Base-by-base conservation (phyloP, 352 stramenopile genomes). In the Phytophthora pini region DNA sequence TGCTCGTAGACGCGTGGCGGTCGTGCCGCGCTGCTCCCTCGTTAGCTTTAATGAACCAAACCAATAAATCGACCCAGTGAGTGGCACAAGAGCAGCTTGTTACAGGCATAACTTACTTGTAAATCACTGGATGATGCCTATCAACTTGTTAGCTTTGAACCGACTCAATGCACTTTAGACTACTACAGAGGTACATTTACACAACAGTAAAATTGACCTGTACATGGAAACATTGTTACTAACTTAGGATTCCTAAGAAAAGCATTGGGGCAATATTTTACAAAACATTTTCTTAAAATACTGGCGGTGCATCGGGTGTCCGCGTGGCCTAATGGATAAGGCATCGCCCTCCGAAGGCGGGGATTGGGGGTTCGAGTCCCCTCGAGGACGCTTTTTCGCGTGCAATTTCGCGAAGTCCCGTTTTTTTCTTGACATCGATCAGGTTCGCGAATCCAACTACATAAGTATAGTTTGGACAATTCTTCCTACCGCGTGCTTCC, bases 301-400 rank as follows among this genome's bases (percentile, higher is more conserved):
- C 17, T 20, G 17, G 17, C 17, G 0, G 17, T 20, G 17, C 17
- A 1, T 20, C 17, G 17, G 17, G 11, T 56, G 57, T 72, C 50
- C 59, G 62, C 43, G 43, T 48, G 43, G 43, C 43, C 43, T 48
- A 48, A 48, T 48, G 43, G 43, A 48, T 48, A 48, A 48, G 43
- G 43, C 43, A 48, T 48, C 43, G 43, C 17, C 43, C 43, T 48
- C 43, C 43, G 43, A 48, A 70, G 65, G 65, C 65, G 65, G 65
- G 52, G 65, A 73, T 73, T 73, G 65, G 61, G 65, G 65, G 65
- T 73, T 70, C 59, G 60, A 73, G 59, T 73, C 59, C 65, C 65
- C 56, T 73, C 65, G 65, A 70, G 65, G 59, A 73, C 65, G 65
- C 29, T 60, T 44, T 61, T 62, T 60, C 34, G 13, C 20, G 5